Evolutionary conservation across 1,139 yeast species (phyloP), one percentile per base, ranked within the genome.

Genomic region (Spathaspora sp.): DNA sequence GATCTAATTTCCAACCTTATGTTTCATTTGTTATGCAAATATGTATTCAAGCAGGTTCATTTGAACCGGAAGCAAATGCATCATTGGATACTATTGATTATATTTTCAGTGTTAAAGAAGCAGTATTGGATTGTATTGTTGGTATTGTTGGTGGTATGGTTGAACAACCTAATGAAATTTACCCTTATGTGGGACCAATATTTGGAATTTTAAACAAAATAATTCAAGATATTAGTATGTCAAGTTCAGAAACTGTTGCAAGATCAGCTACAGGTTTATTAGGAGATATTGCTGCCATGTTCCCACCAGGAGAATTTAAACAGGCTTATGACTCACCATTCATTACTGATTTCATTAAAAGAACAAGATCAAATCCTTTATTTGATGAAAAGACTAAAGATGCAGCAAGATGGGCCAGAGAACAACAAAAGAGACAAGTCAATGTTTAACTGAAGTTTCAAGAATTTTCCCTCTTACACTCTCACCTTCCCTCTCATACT

Each of bases 361-460:
- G 77, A 59, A 88, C 96, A 15, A 79, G 91, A 63, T 61, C 80
- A 42, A 85, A 83, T 61, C 76, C 78, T 49, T 58, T 72, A 34
- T 88, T 84, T 60, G 74, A 82, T 41, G 79, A 78, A 52, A 72
- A 78, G 47, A 89, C 97, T 9, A 82, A 81, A 62, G 95, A 87
- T 59, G 89, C 96, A 24, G 97, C 97, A 13, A 82, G 91, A 68
- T 93, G 98, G 97, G 97, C 98, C 10, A 81, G 95, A 57, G 96
- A 88, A 58, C 96, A 84, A 67, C 90, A 84, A 63, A 84, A 82
- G 69, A 70, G 76, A 50, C 86, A 81, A 59, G 51, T 69, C 45
- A 54, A 55, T 37, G 41, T 48, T 34, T 48, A 24, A 45, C 11
- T 18, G 2, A 33, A 3, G 11, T 33, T 3, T n/a, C 23, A 7